A percentile compares a stretch with the other conserved stretches of the same genome.
Evolutionary conservation across 495 filamentous ascomycete genomes (phyloP).

Genomic region (Xylaria nigripes): DNA sequence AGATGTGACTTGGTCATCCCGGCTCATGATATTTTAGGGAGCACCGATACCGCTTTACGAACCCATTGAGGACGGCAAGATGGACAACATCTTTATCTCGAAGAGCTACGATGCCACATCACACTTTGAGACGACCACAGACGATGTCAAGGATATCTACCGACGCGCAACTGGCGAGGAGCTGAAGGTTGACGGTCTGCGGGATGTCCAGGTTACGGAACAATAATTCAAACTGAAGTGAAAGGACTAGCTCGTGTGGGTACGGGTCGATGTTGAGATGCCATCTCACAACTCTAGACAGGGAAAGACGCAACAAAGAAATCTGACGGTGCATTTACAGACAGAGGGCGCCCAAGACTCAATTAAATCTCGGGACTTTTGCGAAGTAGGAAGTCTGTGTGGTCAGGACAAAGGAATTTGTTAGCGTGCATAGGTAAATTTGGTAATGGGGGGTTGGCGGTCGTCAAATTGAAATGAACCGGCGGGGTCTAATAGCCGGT

Average conservation of each 20-base stretch:
- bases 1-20: neutral
- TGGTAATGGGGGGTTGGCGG: neutral
- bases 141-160: conserved; percentile 94
- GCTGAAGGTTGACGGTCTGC: conserved; percentile 56
- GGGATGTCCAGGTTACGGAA: conserved; percentile 48
- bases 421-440: neutral
- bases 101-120: conserved; percentile 97
- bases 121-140: conserved; percentile 87
- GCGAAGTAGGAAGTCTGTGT: neutral
- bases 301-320: neutral
- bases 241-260: neutral
- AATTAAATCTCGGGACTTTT: neutral
- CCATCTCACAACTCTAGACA: conserved; percentile 1
- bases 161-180: conserved; percentile 79
- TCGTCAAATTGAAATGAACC: neutral
- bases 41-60: conserved; percentile 88
- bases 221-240: conserved; percentile 25
- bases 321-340: neutral
- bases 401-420: neutral
- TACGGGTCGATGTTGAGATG: neutral
- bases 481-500: neutral
- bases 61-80: conserved; percentile 74
- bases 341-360: neutral
- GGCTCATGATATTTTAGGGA: conserved; percentile 36
- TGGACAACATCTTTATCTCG: conserved; percentile 92